These are phyloP conservation scores for Arthrinium phaeospermum DNA, from an alignment of 2,329 filamentous ascomycete species.

Conservation along the genomic window DNA sequence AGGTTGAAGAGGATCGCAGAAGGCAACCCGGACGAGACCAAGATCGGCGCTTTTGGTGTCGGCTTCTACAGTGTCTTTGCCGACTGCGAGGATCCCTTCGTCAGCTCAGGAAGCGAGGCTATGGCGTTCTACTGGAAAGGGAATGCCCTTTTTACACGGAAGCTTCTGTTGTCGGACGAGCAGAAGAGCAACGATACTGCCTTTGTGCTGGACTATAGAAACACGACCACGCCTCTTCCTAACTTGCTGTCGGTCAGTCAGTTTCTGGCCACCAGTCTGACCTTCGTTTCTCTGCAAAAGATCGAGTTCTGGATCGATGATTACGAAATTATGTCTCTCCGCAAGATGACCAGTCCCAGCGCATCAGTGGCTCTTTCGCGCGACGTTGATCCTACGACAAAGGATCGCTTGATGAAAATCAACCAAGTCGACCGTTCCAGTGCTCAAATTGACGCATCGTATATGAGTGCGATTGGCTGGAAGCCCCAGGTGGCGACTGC, in stretches of 20 bases:
- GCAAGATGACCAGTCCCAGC: constrained; percentile 85
- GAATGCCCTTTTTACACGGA: constrained; percentile 94
- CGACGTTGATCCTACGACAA: constrained; percentile 81
- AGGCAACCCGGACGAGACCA: constrained; percentile 97
- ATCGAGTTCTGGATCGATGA: constrained; percentile 93
- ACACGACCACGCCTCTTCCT: constrained; percentile 83
- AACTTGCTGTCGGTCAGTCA: constrained; percentile 86
- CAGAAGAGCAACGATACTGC: constrained; percentile 75
- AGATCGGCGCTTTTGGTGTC: constrained; percentile 97
- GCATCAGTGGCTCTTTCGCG: constrained; percentile 74
- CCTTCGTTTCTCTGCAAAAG: constrained; percentile 86
- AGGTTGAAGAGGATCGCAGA: constrained; percentile 97
- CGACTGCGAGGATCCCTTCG: constrained; percentile 96
- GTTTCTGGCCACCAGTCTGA: constrained; percentile 92
- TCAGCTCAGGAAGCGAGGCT: constrained; percentile 87
- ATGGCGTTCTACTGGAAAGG: constrained; percentile 99
- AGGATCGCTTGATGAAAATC: constrained; percentile 88
- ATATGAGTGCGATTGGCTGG: constrained; percentile 88
- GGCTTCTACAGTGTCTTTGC: constrained; percentile 99
- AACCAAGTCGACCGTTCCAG: constrained; percentile 80
- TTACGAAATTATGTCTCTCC: constrained; percentile 77
- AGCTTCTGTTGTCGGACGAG: constrained; percentile 73
- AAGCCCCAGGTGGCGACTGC: constrained; percentile 60
- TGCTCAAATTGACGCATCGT: constrained; percentile 89
- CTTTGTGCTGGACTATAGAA: constrained; percentile 95